Percentiles rank a stretch among this genome's conserved stretches.
These are phyloP conservation scores for Epichloe glyceriae DNA, from an alignment of 2,329 filamentous ascomycete species.

Conservation along the genomic window DNA sequence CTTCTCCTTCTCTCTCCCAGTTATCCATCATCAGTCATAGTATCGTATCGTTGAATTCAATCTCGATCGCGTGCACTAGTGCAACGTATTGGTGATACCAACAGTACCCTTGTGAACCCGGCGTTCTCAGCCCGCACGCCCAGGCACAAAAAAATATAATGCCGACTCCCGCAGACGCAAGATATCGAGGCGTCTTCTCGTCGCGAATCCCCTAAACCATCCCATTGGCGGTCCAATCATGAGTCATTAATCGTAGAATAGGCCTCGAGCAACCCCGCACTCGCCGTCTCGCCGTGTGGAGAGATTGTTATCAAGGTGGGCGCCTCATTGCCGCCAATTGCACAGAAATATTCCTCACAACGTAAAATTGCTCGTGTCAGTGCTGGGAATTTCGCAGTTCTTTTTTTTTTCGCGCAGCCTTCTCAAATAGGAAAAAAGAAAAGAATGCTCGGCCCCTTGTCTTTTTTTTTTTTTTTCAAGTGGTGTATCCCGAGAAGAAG, in stretches of 20 bases:
- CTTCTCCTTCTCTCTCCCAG: too few relatives aligned
- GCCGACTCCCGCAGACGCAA: slow-evolving; percentile 14
- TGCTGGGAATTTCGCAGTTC: too few relatives aligned
- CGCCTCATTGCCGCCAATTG: slow-evolving; percentile 14
- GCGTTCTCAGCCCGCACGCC: slow-evolving; percentile 2
- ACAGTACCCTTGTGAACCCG: slow-evolving; percentile 14
- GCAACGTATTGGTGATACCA: too few relatives aligned
- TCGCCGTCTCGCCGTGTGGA: slow-evolving; percentile 14
- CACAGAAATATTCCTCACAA: neutral
- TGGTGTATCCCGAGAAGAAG: neutral
- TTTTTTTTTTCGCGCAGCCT: neutral
- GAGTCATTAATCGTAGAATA: slow-evolving; percentile 36
- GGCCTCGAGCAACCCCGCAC: slow-evolving; percentile 17
- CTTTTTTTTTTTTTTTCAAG: neutral
- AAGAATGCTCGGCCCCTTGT: neutral
- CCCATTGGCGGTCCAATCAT: slow-evolving; percentile 35
- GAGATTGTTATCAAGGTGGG: slow-evolving; percentile 12
- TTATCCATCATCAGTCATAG: too few relatives aligned
- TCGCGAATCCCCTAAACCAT: slow-evolving; percentile 14
- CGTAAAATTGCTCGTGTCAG: neutral
- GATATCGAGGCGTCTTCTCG: slow-evolving; percentile 28
- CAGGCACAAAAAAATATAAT: slow-evolving; percentile 6
- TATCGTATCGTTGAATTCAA: too few relatives aligned
- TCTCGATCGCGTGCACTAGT: too few relatives aligned
- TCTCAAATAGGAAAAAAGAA: neutral